These are phyloP conservation scores for Ceratobasidium sp. DNA, from an alignment of 1,284 basidiomycete species.

Conservation along the genomic window DNA sequence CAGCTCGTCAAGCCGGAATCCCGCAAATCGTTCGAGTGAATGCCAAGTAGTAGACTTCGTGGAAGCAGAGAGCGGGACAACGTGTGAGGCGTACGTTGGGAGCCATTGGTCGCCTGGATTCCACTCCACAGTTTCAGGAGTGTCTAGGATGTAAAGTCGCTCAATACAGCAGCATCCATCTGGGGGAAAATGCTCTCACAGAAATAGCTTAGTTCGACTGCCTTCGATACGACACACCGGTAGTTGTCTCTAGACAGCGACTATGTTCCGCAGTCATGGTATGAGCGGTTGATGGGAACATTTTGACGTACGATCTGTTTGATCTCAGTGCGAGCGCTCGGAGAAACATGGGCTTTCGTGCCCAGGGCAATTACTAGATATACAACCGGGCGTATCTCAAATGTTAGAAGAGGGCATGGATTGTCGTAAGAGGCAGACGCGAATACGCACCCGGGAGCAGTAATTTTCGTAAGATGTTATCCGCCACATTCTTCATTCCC, in stretches of 20 bases:
- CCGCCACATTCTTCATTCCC: constrained; percentile 30
- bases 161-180: neutral
- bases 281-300: neutral
- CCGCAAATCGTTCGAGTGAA: constrained; percentile 35
- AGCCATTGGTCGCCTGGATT: constrained; percentile 39
- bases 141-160: constrained; percentile 13
- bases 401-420: neutral
- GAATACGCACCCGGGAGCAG: constrained; percentile 29
- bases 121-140: constrained; percentile 39
- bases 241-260: constrained; percentile 37
- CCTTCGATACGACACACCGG: constrained; percentile 32
- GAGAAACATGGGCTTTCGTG: constrained; percentile 35
- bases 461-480: constrained; percentile 29
- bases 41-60: constrained; percentile 37
- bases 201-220: constrained; percentile 28
- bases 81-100: constrained; percentile 32
- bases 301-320: constrained; percentile 32
- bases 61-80: constrained; percentile 11
- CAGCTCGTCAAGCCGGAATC: constrained; percentile 35
- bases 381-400: neutral
- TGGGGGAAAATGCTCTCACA: constrained; percentile 14
- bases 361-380: constrained; percentile 25
- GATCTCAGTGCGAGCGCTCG: constrained; percentile 28
- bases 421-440: neutral
- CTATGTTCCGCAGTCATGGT: neutral